Base-by-base conservation (phyloP, 108 stramenopile species). In the Cyclotella kingstonii region DNA sequence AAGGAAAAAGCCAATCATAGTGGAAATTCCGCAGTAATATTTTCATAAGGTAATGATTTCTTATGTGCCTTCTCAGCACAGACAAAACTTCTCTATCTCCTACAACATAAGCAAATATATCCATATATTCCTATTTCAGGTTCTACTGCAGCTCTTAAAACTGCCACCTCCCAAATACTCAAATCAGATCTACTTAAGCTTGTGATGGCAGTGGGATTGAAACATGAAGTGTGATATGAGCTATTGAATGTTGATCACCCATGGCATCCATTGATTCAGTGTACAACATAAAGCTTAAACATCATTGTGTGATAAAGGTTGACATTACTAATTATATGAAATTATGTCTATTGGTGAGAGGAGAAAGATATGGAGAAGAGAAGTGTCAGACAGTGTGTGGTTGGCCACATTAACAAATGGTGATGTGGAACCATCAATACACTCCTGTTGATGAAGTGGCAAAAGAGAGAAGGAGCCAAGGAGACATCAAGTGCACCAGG, bases 61-160 rank as follows among this genome's bases (percentile, higher is more conserved):
- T 59, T 43, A 84, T 55, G 56, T 88, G 54, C 43, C 69, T 65
- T 54, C 73, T 69, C 23, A 86, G 68, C 11, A 88, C 91, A 3
- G 80, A 81, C 27, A 85, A 65, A 1, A 93, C 86, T 66, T 93
- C 91, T 17, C 83, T 82, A 71, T 82, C 90, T 1, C 86, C 86
- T 8, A 86, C 81, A 10, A 82, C 35, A 29, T 58, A 54, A 1
- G 84, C 81, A 56, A 84, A 90, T 3, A 83, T 72, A 72, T 90
- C n/a, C 90, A 22, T 87, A 60, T 49, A 84, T 56, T 42, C 77
- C 81, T n/a, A 86, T 77, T 10, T 83, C 77, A 0, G 91, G 88
- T 17, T 72, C 46, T 2, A 88, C 22, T 0, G 87, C 43, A 10
- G 80, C 69, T 55, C 81, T 59, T 14, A 84, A 29, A 6, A 90